Percentiles rank a stretch among this genome's conserved stretches.
These are phyloP conservation scores for Antarctomyces pellizariae DNA, from an alignment of 495 filamentous ascomycete species.

Conservation along the genomic window DNA sequence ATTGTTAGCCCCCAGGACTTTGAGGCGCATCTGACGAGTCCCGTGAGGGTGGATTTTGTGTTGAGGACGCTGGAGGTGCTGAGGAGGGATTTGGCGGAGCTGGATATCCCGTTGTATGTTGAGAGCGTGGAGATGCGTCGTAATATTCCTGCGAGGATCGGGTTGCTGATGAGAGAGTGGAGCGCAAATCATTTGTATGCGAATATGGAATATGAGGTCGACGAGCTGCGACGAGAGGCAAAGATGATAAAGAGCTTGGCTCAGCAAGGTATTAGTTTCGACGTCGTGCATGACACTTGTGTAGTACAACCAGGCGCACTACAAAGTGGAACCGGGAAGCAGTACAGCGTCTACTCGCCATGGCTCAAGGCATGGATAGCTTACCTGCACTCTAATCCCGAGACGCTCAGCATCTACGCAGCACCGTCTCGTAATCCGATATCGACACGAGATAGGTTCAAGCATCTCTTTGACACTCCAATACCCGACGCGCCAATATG, in stretches of 20 bases:
- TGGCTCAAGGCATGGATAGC: slow-evolving; percentile 62
- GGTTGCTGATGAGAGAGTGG: slow-evolving; percentile 49
- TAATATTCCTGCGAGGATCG: slow-evolving; percentile 34
- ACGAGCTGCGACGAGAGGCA: slow-evolving; percentile 52
- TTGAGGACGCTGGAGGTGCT: slow-evolving; percentile 41
- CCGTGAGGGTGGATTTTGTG: slow-evolving; percentile 59
- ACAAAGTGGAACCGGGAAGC: slow-evolving; percentile 36
- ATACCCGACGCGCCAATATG: slow-evolving; percentile 42
- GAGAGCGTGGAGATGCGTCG: slow-evolving; percentile 45
- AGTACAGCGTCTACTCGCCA: slow-evolving; percentile 67
- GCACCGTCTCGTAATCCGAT: slow-evolving; percentile 36
- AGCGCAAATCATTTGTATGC: slow-evolving; percentile 47
- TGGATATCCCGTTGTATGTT: slow-evolving; percentile 63
- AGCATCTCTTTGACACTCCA: slow-evolving; percentile 32
- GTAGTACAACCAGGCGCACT: slow-evolving; percentile 54
- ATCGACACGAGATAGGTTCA: slow-evolving; percentile 25
- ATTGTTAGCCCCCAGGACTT: slow-evolving; percentile 72
- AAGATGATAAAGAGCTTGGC: slow-evolving; percentile 33
- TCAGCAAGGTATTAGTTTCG: slow-evolving; percentile 35
- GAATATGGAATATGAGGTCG: slow-evolving; percentile 60
- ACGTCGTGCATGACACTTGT: slow-evolving; percentile 54
- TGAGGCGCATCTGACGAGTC: slow-evolving; percentile 53
- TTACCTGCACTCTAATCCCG: slow-evolving; percentile 41
- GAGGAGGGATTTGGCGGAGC: slow-evolving; percentile 35
- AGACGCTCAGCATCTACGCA: slow-evolving; percentile 34